phyloP scores from a whole-genome alignment of 306 rosid genomes.

The Acacia confusa region DNA sequence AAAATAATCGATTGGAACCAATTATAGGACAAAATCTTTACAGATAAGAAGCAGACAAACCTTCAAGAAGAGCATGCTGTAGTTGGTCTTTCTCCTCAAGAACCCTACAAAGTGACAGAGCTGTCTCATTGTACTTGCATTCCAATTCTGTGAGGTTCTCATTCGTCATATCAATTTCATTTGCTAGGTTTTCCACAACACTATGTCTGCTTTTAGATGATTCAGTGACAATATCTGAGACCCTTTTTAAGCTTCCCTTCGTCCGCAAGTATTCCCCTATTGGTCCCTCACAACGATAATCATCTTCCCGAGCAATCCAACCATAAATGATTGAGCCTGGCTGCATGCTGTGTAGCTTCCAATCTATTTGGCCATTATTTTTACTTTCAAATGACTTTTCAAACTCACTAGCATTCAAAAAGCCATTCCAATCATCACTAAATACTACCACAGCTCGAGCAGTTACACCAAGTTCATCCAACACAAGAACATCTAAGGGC shows the following conservation, averaged over 20 bases:
- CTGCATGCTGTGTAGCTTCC: constrained; percentile 45
- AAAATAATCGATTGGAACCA: not conserved
- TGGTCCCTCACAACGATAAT: constrained; percentile 56
- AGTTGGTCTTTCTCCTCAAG: constrained; percentile 82
- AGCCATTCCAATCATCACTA: constrained; percentile 75
- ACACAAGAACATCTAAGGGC: constrained; percentile 49
- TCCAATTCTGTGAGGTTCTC: constrained; percentile 61
- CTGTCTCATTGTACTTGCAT: constrained; percentile 68
- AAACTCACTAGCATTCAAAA: constrained; percentile 64
- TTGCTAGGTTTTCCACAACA: constrained; percentile 65
- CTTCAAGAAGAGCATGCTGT: constrained; percentile 67
- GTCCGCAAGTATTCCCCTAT: constrained; percentile 78
- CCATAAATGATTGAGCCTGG: constrained; percentile 60
- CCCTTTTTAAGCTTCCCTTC: constrained; percentile 74
- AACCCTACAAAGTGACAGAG: constrained; percentile 77
- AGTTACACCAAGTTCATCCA: constrained; percentile 34
- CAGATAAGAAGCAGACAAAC: constrained; percentile 43
- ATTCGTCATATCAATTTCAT: constrained; percentile 66
- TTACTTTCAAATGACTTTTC: constrained; percentile 63
- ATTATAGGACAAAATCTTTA: constrained; percentile 9
- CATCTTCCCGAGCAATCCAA: constrained; percentile 90
- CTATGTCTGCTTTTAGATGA: constrained; percentile 54
- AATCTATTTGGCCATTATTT: constrained; percentile 58
- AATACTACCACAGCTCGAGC: constrained; percentile 65
- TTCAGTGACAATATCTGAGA: constrained; percentile 78